phyloP scores from a whole-genome alignment of 257 asterid genomes.

The Scutellaria baicalensis region DNA sequence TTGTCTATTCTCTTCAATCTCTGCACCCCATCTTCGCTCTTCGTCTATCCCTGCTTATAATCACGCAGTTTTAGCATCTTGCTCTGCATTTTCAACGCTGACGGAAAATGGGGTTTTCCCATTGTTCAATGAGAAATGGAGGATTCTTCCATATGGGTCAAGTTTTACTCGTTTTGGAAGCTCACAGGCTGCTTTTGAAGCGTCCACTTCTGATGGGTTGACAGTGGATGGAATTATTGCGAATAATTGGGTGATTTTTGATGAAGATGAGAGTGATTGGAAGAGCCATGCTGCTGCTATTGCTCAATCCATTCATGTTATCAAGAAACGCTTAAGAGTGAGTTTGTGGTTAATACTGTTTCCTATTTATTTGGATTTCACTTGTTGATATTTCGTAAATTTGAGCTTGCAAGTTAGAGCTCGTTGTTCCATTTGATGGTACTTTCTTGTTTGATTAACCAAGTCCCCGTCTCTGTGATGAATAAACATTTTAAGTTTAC shows the following conservation, averaged over 20 bases:
- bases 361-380: not conserved
- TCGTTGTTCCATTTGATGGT: not conserved
- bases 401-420: not conserved
- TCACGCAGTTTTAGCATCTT: slow-evolving; percentile 17
- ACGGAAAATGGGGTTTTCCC: slow-evolving; percentile 17
- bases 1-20: slow-evolving; percentile 25
- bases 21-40: slow-evolving; percentile 21
- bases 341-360: not conserved
- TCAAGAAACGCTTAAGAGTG: slow-evolving; percentile 84
- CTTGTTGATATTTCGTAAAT: not conserved
- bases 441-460: not conserved
- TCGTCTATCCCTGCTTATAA: slow-evolving; percentile 11
- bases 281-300: slow-evolving; percentile 84
- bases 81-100: not conserved
- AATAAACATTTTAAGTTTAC: not conserved
- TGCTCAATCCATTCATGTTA: slow-evolving; percentile 80
- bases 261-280: slow-evolving; percentile 81
- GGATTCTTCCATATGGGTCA: slow-evolving; percentile 19
- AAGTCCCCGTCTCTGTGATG: not conserved
- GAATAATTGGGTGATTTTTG: slow-evolving; percentile 67
- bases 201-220: slow-evolving; percentile 72
- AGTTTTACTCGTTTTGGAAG: slow-evolving; percentile 28
- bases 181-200: slow-evolving; percentile 51
- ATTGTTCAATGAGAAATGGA: slow-evolving; percentile 12
- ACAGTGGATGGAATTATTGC: slow-evolving; percentile 72